Conservation (phyloP, 768 basidiomycete genomes). For the Leccinum broughii region DNA sequence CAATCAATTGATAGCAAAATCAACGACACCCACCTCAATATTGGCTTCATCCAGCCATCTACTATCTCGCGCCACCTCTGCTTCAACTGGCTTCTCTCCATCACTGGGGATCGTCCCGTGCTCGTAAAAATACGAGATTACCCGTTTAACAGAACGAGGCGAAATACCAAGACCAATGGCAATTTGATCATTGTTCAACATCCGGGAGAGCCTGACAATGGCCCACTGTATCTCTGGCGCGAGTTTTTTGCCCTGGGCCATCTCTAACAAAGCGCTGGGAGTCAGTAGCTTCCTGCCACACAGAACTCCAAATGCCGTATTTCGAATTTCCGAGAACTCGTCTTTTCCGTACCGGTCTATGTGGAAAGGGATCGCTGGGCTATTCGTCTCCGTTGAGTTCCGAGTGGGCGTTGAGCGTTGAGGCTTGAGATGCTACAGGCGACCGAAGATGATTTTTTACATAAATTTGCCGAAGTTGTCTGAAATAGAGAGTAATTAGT, state of each 20-base stretch:
- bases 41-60: neutral
- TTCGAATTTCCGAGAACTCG: too few relatives aligned
- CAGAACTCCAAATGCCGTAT: neutral
- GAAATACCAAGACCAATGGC: too few relatives aligned
- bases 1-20: neutral
- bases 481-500: slow-evolving; percentile 21
- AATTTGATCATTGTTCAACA: too few relatives aligned
- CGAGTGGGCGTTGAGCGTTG: too few relatives aligned
- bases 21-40: neutral
- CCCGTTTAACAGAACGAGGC: neutral
- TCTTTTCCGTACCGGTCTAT: too few relatives aligned
- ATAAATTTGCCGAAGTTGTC: too few relatives aligned
- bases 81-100: neutral
- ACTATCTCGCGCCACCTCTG: neutral
- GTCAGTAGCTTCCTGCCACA: neutral
- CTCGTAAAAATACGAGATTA: neutral
- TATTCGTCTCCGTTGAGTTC: too few relatives aligned
- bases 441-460: too few relatives aligned
- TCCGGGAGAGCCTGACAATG: too few relatives aligned
- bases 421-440: too few relatives aligned
- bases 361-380: too few relatives aligned
- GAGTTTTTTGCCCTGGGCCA: slow-evolving; percentile 11
- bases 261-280: neutral
- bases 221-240: too few relatives aligned
- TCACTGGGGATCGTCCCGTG: neutral